A percentile compares a stretch with the other conserved stretches of the same genome.
phyloP scores from a whole-genome alignment of 495 filamentous ascomycete genomes.

The Podospora appendiculata region DNA sequence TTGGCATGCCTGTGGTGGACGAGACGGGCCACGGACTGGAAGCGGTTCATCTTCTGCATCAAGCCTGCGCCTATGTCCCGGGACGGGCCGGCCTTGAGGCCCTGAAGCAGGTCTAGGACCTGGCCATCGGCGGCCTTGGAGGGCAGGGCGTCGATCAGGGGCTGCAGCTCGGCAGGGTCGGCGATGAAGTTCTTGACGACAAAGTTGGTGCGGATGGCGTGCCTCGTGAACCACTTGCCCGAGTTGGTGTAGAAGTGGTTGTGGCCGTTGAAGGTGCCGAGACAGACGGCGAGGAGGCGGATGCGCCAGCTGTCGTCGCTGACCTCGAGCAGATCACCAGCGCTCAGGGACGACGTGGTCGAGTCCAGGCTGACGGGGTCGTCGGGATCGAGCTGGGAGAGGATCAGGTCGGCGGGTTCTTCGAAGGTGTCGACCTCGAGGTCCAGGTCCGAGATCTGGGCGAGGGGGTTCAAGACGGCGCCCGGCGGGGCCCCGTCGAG shows the following conservation, averaged over 20 bases:
- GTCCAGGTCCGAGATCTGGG: slow-evolving; percentile 2
- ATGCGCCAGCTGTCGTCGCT: slow-evolving; percentile 24
- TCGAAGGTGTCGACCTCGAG: slow-evolving; percentile 11
- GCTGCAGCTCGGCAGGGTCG: slow-evolving; percentile 43
- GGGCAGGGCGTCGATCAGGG: slow-evolving; percentile 57
- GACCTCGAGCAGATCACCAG: slow-evolving; percentile 66
- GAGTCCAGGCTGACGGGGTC: slow-evolving; percentile 30
- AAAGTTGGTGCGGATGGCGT: slow-evolving; percentile 42
- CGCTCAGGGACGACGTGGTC: slow-evolving; percentile 38
- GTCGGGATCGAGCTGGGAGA: slow-evolving; percentile 27
- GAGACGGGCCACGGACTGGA: slow-evolving; percentile 40
- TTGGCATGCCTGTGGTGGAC: slow-evolving; percentile 45
- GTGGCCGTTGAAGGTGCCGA: slow-evolving; percentile 53
- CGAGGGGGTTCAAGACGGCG: not conserved
- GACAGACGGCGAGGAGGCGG: slow-evolving; percentile 56
- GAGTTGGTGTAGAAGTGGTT: slow-evolving; percentile 65
- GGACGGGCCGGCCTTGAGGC: slow-evolving; percentile 42
- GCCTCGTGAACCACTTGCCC: slow-evolving; percentile 64
- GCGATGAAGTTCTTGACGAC: slow-evolving; percentile 55
- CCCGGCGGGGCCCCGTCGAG: not conserved
- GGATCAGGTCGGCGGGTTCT: slow-evolving; percentile 19
- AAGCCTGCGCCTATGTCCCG: slow-evolving; percentile 42
- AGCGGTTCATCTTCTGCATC: slow-evolving; percentile 43
- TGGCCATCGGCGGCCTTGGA: slow-evolving; percentile 13
- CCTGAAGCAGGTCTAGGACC: slow-evolving; percentile 39